Percentiles rank a stretch among this genome's conserved stretches.
Evolutionary conservation across 2,329 filamentous ascomycete species (phyloP).

Genomic region (Rhytidhysteron rufulum): DNA sequence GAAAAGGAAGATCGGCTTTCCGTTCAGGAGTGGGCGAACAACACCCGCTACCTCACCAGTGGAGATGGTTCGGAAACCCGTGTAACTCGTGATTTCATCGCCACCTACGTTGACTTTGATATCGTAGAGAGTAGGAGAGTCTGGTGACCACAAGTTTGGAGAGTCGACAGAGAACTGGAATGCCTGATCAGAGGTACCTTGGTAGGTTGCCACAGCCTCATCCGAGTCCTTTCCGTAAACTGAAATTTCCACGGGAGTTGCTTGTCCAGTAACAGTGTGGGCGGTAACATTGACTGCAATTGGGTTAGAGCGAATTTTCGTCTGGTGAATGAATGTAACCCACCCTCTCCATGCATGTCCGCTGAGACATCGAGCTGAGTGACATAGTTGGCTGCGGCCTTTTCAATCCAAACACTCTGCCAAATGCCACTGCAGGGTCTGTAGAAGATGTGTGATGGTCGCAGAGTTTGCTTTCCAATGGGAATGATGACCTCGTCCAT

Average conservation of each 20-base stretch:
- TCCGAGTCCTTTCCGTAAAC: conserved; percentile 33
- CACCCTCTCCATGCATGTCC: conserved; percentile 31
- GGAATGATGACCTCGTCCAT: conserved; percentile 53
- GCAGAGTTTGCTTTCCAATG: conserved; percentile 61
- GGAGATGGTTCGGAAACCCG: conserved; percentile 63
- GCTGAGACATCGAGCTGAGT: conserved; percentile 58
- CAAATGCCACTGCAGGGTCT: conserved; percentile 70
- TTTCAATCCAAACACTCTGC: conserved; percentile 69
- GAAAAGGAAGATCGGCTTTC: conserved; percentile 65
- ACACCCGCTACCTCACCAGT: conserved; percentile 55
- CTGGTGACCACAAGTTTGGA: conserved; percentile 62
- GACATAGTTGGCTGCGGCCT: conserved; percentile 56
- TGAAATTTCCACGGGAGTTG: conserved; percentile 34
- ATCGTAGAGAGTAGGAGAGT: conserved; percentile 61
- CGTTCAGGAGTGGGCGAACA: conserved; percentile 62
- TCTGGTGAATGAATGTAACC: conserved; percentile 1
- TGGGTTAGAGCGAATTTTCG: conserved; percentile 13
- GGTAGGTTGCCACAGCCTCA: conserved; percentile 41
- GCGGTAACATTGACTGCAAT: conserved; percentile 54
- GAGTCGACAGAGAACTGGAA: conserved; percentile 55
- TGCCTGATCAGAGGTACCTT: conserved; percentile 45
- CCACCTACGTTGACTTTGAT: conserved; percentile 52
- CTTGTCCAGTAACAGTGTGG: conserved; percentile 41
- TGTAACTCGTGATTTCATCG: conserved; percentile 62
- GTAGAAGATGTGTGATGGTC: conserved; percentile 64